Evolutionary conservation across 2,329 filamentous ascomycete genomes (phyloP), one percentile per base, ranked within the genome.

Genomic region (Pestalotiopsis sp.): DNA sequence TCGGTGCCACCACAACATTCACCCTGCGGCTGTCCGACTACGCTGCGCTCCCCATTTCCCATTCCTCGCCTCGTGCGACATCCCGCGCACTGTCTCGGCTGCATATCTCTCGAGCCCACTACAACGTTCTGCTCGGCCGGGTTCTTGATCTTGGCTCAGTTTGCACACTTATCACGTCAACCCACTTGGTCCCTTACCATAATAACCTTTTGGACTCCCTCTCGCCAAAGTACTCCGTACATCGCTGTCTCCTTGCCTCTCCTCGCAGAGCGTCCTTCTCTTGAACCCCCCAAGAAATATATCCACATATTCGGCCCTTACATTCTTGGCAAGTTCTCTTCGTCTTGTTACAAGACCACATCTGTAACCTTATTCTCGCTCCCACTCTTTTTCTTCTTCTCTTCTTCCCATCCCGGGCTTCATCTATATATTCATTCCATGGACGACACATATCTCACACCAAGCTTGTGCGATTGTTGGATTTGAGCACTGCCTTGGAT

Each of bases 381-480:
- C 68, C 66, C 72, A 61, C 59, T 27, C 31, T 36, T 9, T 36
- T 36, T 9, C 31, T 9, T 36, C 31, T 36, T 9, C 31, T 36
- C 31, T 45, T 45, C 17, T 45, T 5, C 39, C 39, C 41, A 45
- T 45, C 20, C 31, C 14, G 17, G 12, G 38, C 60, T 12, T 64
- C 38, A 64, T 39, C 4, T 36, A 9, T 39, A 23, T 67, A n/a
- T 23, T 52, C 45, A 71, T 77, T 76, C 76, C 74, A 77, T 78
- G 76, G 76, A 77, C 75, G 73, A 70, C 73, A 59, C 41, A 67
- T 72, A 73, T 67, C 72, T 70, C 69, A 70, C 31, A 23, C 59
- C 9, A 20, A 62, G 17, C 12, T 14, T 62, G 59, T 39, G n/a
- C 69, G 68, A 70, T 70, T 71, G 71, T 69, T 71, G 72, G 73